Conservation (phyloP, 768 basidiomycete genomes). For the Rhodotorula diobovata region DNA sequence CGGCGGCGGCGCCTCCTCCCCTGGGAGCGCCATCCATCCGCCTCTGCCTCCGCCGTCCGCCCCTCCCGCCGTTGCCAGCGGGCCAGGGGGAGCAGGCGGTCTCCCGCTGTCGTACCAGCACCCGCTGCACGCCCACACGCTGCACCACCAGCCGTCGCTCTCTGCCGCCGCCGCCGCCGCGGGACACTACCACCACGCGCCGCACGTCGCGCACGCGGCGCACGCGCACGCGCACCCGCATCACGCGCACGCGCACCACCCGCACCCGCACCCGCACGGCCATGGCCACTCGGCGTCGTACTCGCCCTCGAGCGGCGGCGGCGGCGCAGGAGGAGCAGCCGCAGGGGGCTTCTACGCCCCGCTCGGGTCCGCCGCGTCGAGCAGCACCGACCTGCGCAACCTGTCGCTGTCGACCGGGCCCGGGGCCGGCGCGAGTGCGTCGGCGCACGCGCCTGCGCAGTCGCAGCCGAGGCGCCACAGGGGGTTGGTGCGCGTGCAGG, state of each 20-base stretch:
- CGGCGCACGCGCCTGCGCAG: not conserved
- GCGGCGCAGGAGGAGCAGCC: too few species aligned
- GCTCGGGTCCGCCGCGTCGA: not conserved
- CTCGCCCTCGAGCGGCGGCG: not conserved
- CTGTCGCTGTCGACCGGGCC: not conserved
- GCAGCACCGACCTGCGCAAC: not conserved
- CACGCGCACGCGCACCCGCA: not conserved
- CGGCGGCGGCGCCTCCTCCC: not conserved
- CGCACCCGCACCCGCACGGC: not conserved
- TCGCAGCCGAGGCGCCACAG: not conserved
- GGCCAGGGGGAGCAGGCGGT: not conserved
- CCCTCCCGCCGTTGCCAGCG: not conserved
- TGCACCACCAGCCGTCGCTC: not conserved
- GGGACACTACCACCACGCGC: not conserved
- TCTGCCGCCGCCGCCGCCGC: too few species aligned
- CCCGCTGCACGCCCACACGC: not conserved
- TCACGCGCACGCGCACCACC: not conserved
- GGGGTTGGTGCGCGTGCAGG: conserved; percentile 70
- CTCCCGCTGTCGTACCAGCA: too few species aligned
- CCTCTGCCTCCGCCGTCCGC: conserved; percentile 5
- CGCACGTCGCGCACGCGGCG: not conserved
- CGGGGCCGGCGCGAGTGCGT: not conserved
- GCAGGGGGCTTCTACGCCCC: not conserved
- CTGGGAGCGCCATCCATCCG: not conserved
- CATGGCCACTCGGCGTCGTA: conserved; percentile 1